Conservation (phyloP, 768 basidiomycete species). For the Boletus subcaerulescens region DNA sequence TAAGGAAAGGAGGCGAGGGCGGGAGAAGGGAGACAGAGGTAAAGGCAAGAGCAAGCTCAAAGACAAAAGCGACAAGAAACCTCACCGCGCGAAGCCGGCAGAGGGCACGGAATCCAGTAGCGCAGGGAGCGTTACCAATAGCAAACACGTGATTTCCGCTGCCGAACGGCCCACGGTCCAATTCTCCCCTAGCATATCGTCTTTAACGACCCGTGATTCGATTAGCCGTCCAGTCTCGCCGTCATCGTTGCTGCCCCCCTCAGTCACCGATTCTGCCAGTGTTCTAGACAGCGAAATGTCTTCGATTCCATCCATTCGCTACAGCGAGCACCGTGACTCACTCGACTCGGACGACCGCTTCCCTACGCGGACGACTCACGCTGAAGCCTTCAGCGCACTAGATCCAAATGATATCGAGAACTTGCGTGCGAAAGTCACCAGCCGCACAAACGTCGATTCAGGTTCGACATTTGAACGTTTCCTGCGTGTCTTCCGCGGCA, state of each 20-base stretch:
- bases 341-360: constrained; percentile 25
- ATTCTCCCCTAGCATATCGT: constrained; percentile 17
- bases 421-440: constrained; percentile 34
- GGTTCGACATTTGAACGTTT: constrained; percentile 21
- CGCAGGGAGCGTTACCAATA: constrained; percentile 22
- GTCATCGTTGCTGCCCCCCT: constrained; percentile 8
- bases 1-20: constrained; percentile 21
- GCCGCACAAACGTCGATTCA: constrained; percentile 20
- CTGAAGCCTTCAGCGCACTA: constrained; percentile 59
- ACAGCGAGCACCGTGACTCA: constrained; percentile 25
- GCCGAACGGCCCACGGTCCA: constrained; percentile 14
- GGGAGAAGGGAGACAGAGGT: constrained; percentile 18
- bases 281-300: constrained; percentile 9
- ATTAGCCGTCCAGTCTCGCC: constrained; percentile 24
- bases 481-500: constrained; percentile 19
- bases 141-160: constrained; percentile 8
- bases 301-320: constrained; percentile 6
- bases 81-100: constrained; percentile 21
- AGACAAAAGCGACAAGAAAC: constrained; percentile 30
- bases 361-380: constrained; percentile 55
- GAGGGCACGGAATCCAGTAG: constrained; percentile 35
- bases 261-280: constrained; percentile 1
- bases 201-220: constrained; percentile 13
- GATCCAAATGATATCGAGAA: constrained; percentile 53
- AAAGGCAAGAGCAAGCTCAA: constrained; percentile 31